Evolutionary conservation across 2,329 filamentous ascomycete genomes (phyloP).

Genomic region (Beauveria sp.): DNA sequence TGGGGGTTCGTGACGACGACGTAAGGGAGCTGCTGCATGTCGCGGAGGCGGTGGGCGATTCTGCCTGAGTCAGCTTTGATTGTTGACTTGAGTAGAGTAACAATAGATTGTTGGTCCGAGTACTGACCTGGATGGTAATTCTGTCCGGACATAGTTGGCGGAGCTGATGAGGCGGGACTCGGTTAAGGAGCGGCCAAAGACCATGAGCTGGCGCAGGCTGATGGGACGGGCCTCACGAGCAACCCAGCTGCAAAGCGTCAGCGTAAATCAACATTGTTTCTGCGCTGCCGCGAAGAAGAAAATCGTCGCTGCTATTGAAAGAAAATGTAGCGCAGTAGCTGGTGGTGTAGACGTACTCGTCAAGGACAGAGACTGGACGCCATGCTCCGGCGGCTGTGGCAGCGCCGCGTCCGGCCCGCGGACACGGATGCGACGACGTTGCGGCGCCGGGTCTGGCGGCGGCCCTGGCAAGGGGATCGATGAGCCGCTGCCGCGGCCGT

Average conservation of each 20-base stretch:
- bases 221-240: slow-evolving; percentile 89
- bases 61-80: slow-evolving; percentile 34
- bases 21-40: slow-evolving; percentile 95
- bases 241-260: slow-evolving; percentile 63
- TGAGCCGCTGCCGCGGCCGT: slow-evolving; percentile 21
- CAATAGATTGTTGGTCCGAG: too few relatives aligned
- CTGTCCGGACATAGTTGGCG: slow-evolving; percentile 93
- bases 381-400: slow-evolving; percentile 26
- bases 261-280: neutral
- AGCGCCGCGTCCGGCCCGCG: slow-evolving; percentile 8
- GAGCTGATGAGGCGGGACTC: slow-evolving; percentile 85
- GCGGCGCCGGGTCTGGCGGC: neutral
- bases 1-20: slow-evolving; percentile 93
- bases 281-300: neutral
- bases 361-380: slow-evolving; percentile 56
- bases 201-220: slow-evolving; percentile 90
- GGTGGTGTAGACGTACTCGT: slow-evolving; percentile 43
- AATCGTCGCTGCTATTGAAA: too few relatives aligned
- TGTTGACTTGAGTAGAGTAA: neutral
- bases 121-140: slow-evolving; percentile 72
- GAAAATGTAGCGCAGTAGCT: neutral
- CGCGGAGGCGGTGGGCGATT: slow-evolving; percentile 86
- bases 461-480: neutral
- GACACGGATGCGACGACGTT: neutral
- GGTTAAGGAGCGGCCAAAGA: slow-evolving; percentile 89